Evolutionary conservation across 2,329 filamentous ascomycete genomes (phyloP).

Genomic region (Clarireedia homoeocarpa): DNA sequence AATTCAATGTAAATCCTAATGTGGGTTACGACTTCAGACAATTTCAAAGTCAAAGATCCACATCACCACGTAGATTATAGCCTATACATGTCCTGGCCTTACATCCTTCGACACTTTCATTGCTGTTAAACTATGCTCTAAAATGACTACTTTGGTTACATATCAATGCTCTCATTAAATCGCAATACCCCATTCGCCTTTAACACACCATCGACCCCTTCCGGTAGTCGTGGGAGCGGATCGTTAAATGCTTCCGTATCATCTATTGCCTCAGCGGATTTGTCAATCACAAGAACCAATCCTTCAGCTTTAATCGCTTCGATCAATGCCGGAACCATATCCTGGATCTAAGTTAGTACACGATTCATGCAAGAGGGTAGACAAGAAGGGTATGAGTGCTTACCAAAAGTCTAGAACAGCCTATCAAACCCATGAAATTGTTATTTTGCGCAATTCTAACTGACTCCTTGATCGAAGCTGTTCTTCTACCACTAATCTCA

Average conservation of each 20-base stretch:
- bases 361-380: not conserved
- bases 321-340: constrained; percentile 85
- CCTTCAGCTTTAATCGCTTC: constrained; percentile 93
- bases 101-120: not conserved
- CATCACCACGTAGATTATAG: no score
- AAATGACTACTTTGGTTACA: constrained; percentile 31
- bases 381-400: constrained; percentile 29
- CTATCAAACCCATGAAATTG: constrained; percentile 96
- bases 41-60: no score
- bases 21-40: no score
- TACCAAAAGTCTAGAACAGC: constrained; percentile 79
- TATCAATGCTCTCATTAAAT: constrained; percentile 88
- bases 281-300: constrained; percentile 84
- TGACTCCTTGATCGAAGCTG: constrained; percentile 87
- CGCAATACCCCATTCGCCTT: constrained; percentile 79
- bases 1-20: no score
- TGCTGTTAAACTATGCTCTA: not conserved
- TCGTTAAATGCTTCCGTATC: constrained; percentile 33
- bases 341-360: constrained; percentile 43
- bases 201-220: constrained; percentile 81
- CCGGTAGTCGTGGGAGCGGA: constrained; percentile 55
- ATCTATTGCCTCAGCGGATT: constrained; percentile 45
- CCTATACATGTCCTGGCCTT: no score
- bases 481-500: constrained; percentile 56
- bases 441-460: constrained; percentile 90